A percentile compares a stretch with the other conserved stretches of the same genome.
phyloP scores from a whole-genome alignment of 495 filamentous ascomycete species.

The Cladorrhinum samala region DNA sequence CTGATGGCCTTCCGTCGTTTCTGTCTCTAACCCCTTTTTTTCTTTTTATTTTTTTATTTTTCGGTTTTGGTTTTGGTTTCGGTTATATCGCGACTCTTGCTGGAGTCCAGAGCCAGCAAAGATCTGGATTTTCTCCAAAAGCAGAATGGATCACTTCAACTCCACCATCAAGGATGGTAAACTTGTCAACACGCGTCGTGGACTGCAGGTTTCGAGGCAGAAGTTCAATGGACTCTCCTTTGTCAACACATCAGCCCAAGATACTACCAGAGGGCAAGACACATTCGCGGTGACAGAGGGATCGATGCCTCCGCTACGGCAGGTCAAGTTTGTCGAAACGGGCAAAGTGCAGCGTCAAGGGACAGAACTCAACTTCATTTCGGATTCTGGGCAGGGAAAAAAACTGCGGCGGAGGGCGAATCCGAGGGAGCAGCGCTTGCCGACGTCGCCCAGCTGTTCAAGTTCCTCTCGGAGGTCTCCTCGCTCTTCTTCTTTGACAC shows the following conservation, averaged over 20 bases:
- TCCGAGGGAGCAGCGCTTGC: slow-evolving; percentile 1
- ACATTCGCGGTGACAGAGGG: slow-evolving; percentile 1
- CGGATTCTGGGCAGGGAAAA: slow-evolving; percentile 2
- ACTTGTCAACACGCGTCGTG: slow-evolving; percentile 24
- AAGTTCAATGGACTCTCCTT: slow-evolving; percentile 28
- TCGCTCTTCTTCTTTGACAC: background rate
- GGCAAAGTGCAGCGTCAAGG: background rate
- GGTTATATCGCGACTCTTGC: background rate
- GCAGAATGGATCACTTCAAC: slow-evolving; percentile 29
- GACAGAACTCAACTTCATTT: background rate
- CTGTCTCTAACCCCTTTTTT: background rate
- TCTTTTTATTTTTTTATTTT: no score
- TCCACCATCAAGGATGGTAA: slow-evolving; percentile 24
- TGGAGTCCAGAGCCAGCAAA: background rate
- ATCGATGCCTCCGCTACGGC: slow-evolving; percentile 1
- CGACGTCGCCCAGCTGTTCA: background rate
- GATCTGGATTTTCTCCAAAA: background rate
- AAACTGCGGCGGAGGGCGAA: slow-evolving; percentile 7
- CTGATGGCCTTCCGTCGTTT: no score
- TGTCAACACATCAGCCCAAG: slow-evolving; percentile 24
- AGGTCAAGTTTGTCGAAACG: slow-evolving; percentile 19
- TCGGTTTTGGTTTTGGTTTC: no score
- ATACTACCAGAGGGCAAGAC: background rate
- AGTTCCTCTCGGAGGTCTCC: background rate
- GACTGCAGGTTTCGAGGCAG: slow-evolving; percentile 26